These are phyloP conservation scores for Zasmidium cellare DNA, from an alignment of 2,329 filamentous ascomycete genomes.

Conservation along the genomic window DNA sequence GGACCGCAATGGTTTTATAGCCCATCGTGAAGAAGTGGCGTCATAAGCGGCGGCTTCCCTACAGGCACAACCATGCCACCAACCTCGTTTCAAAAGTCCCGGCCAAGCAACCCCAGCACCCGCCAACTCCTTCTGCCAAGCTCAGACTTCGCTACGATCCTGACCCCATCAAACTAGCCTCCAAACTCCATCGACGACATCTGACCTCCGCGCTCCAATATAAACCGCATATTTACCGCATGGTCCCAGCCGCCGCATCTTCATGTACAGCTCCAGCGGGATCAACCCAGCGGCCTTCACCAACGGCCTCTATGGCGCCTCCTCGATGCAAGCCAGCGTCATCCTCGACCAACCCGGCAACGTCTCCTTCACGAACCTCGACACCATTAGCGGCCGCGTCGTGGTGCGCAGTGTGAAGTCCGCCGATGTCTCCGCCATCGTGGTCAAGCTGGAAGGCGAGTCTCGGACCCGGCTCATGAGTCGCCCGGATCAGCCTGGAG, in stretches of 20 bases:
- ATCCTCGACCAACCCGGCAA: conserved; percentile 34
- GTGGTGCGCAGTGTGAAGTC: conserved; percentile 45
- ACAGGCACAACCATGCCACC: background rate
- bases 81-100: background rate
- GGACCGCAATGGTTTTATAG: background rate
- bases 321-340: conserved; percentile 24
- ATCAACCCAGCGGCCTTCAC: background rate
- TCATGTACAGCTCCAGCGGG: background rate
- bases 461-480: conserved; percentile 65
- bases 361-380: conserved; percentile 65
- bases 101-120: background rate
- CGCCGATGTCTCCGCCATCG: conserved; percentile 55
- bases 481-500: conserved; percentile 43
- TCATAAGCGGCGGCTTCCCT: background rate
- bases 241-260: no score
- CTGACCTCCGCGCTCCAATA: background rate
- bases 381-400: conserved; percentile 64
- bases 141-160: no score
- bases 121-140: no score
- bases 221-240: background rate
- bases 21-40: background rate
- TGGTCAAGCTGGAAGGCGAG: conserved; percentile 83
- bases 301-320: background rate
- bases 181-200: background rate
- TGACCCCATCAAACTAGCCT: no score